Base-by-base conservation (phyloP, 75 land plant genomes). In the Isoetes taiwanensis region DNA sequence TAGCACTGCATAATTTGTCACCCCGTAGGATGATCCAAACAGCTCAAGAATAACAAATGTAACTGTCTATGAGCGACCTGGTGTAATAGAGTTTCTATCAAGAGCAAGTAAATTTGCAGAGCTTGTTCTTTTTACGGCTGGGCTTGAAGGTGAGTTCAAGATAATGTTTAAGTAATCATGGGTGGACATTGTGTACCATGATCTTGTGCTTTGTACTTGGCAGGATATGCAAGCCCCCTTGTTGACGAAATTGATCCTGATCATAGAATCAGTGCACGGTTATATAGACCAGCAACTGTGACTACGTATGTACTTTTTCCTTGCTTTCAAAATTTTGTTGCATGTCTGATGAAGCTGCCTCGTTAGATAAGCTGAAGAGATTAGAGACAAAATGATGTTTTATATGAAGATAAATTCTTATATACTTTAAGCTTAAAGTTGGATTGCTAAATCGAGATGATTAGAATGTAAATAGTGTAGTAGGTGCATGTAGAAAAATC, bases 161-260 rank as follows among this genome's bases (percentile, higher is more conserved):
- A 38, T 54, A 2, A 28, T 52, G 19, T 34, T 59, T 17, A 32
- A 8, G 16, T 34, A 35, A 35, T 6, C 10, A 19, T 34, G 26
- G 28, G 24, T 34, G n/a, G 32, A 16, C 48, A 50, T 26, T 58
- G 28, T 32, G n/a, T n/a, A n/a, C n/a, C n/a, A n/a, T n/a, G n/a
- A n/a, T n/a, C n/a, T n/a, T n/a, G n/a, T 41, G 32, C 56, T 58
- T 65, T 34, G 23, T 3, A 21, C 33, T 42, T 14, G 30, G 41
- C 77, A 86, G 93, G 88, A 17, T 86, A 86, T 76, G 93, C 93
- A 9, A 77, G 81, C 23, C 93, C 93, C 32, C 87, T 86, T 70
- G 84, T 86, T 82, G 93, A 86, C 61, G 75, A 68, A 64, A 86
- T 86, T 53, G 93, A 86, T 69, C 65, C 56, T 19, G 75, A 75